Evolutionary conservation across 2,329 filamentous ascomycete genomes (phyloP).

Genomic region (Rutstroemia sp.): DNA sequence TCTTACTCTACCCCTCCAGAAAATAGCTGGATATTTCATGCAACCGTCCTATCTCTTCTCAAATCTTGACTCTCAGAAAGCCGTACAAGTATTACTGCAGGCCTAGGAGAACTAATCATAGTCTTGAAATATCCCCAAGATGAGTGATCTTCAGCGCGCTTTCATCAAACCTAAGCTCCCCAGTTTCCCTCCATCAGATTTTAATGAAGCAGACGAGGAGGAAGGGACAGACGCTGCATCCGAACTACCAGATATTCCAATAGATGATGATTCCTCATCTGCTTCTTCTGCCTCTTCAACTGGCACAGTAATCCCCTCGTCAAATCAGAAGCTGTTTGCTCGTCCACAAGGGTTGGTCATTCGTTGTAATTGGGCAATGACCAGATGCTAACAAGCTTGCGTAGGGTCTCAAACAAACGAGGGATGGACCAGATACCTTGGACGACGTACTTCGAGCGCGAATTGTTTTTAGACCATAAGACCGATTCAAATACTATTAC

Average conservation of each 20-base stretch:
- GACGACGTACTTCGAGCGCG: conserved; percentile 86
- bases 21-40: no score
- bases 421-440: conserved; percentile 45
- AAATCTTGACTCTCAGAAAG: no score
- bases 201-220: conserved; percentile 43
- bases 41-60: no score
- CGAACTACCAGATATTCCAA: conserved; percentile 32
- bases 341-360: conserved; percentile 55
- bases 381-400: conserved; percentile 10
- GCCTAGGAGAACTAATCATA: no score
- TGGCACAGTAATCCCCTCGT: conserved; percentile 80
- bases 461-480: conserved; percentile 61
- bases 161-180: conserved; percentile 71
- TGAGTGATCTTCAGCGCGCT: conserved; percentile 75
- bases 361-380: conserved; percentile 6
- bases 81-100: no score
- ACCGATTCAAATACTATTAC: conserved; percentile 41
- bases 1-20: no score
- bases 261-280: conserved; percentile 61
- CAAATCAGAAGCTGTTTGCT: conserved; percentile 65
- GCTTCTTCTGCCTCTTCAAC: conserved; percentile 76
- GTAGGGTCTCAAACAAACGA: conserved; percentile 27
- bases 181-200: conserved; percentile 49
- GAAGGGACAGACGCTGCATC: conserved; percentile 31
- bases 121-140: conserved; percentile 31